A percentile compares a stretch with the other conserved stretches of the same genome.
These are phyloP conservation scores for Daldinia loculata DNA, from an alignment of 495 filamentous ascomycete genomes.

Conservation along the genomic window DNA sequence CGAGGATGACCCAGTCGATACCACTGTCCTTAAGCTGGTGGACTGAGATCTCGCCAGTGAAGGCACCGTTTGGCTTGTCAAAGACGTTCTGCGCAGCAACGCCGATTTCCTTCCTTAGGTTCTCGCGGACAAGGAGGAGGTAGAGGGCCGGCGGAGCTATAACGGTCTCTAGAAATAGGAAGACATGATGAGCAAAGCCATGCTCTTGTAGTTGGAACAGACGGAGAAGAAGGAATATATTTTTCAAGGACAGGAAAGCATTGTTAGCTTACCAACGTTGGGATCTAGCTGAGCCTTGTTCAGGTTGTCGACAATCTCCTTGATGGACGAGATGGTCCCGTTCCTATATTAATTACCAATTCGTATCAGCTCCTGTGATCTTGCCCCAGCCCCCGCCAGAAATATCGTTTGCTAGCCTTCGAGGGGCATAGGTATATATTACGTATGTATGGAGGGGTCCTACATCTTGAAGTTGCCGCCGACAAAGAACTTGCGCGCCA, in stretches of 20 bases:
- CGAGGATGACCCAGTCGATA: constrained; percentile 88
- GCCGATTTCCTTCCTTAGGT: constrained; percentile 69
- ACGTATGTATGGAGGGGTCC: constrained; percentile 43
- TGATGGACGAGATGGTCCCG: constrained; percentile 85
- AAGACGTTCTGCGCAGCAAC: constrained; percentile 96
- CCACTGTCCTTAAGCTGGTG: constrained; percentile 86
- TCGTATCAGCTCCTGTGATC: constrained; percentile 18
- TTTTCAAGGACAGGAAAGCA: not conserved
- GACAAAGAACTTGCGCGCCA: constrained; percentile 98
- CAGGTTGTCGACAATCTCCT: constrained; percentile 84
- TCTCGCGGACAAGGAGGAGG: constrained; percentile 82
- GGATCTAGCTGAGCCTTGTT: constrained; percentile 79
- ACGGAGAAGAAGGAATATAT: not conserved
- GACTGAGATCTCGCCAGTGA: constrained; percentile 95
- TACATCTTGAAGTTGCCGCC: constrained; percentile 99
- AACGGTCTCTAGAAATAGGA: constrained; percentile 75
- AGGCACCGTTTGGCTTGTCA: constrained; percentile 95
- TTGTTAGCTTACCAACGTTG: constrained; percentile 65
- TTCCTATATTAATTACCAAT: constrained; percentile 68
- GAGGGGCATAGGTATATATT: not conserved
- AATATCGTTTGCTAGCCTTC: not conserved
- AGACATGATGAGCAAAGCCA: constrained; percentile 7
- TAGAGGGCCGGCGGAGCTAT: constrained; percentile 91
- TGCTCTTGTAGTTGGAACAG: not conserved
- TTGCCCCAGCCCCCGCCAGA: not conserved